A percentile compares a stretch with the other conserved stretches of the same genome.
phyloP scores from a whole-genome alignment of 345 rosid genomes.

The Melaleuca alternifolia region DNA sequence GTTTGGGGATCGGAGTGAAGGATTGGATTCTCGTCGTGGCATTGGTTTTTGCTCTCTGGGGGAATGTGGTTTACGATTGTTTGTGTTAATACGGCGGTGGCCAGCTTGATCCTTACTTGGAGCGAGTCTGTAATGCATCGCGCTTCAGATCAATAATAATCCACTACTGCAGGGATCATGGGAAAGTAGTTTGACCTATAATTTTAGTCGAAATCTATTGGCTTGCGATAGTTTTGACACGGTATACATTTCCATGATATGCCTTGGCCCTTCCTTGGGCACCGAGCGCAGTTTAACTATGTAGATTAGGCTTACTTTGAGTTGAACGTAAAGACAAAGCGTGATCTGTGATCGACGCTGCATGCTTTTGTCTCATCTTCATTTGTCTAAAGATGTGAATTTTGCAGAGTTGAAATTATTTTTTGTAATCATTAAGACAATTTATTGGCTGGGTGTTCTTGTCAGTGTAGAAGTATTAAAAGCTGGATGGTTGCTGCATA shows the following conservation, averaged over 20 bases:
- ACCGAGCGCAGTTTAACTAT: not conserved
- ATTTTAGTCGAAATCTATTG: not conserved
- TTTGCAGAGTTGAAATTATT: not conserved
- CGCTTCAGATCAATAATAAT: not conserved
- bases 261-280: not conserved
- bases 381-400: not conserved
- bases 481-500: not conserved
- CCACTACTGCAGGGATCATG: not conserved
- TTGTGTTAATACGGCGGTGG: not conserved
- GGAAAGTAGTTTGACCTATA: not conserved
- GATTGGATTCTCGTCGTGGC: not conserved
- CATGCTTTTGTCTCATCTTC: no score
- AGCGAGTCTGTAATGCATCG: not conserved
- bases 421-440: not conserved
- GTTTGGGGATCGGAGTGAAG: not conserved
- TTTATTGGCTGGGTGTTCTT: not conserved
- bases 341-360: not conserved
- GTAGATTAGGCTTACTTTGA: not conserved
- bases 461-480: not conserved
- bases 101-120: not conserved
- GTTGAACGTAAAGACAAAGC: not conserved
- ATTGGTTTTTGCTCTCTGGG: not conserved
- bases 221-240: not conserved
- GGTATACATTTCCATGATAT: not conserved
- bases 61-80: not conserved